Conservation (phyloP, 495 filamentous ascomycete species). For the Penicillium coprophilum region DNA sequence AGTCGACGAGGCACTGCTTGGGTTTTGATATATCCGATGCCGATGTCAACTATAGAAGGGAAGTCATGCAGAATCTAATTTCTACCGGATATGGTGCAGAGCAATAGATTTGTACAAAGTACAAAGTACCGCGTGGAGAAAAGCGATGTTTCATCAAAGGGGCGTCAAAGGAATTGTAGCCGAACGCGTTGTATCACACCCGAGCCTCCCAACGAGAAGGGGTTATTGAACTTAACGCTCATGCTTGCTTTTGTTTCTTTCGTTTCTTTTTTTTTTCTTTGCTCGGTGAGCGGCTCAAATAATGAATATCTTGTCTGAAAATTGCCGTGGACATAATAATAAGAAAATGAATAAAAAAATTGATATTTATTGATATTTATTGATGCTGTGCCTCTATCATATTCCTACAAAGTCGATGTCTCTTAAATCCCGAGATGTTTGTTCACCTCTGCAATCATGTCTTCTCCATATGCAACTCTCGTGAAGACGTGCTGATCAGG, state of each 20-base stretch:
- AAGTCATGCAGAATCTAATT: no score
- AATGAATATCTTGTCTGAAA: not conserved
- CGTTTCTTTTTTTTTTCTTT: no score
- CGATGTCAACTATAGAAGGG: not conserved
- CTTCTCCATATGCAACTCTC: not conserved
- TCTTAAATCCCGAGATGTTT: constrained; percentile 3
- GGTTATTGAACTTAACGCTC: not conserved
- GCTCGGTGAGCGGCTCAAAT: not conserved
- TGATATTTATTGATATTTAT: not conserved
- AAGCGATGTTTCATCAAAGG: not conserved
- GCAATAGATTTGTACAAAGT: not conserved
- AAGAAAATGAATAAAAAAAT: not conserved
- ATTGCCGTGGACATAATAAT: not conserved
- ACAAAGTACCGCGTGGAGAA: not conserved
- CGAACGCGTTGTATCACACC: not conserved
- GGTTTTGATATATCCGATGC: not conserved
- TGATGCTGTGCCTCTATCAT: not conserved
- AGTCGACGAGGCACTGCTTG: constrained; percentile 21
- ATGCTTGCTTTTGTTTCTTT: not conserved
- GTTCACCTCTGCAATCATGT: constrained; percentile 1
- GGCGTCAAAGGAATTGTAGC: no score
- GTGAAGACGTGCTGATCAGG: constrained; percentile 16
- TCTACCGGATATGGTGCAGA: no score
- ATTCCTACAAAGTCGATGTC: not conserved
- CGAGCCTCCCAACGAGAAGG: not conserved